A percentile compares a stretch with the other conserved stretches of the same genome.
Evolutionary conservation across 306 rosid species (phyloP).

Genomic region (Vicia sativa): DNA sequence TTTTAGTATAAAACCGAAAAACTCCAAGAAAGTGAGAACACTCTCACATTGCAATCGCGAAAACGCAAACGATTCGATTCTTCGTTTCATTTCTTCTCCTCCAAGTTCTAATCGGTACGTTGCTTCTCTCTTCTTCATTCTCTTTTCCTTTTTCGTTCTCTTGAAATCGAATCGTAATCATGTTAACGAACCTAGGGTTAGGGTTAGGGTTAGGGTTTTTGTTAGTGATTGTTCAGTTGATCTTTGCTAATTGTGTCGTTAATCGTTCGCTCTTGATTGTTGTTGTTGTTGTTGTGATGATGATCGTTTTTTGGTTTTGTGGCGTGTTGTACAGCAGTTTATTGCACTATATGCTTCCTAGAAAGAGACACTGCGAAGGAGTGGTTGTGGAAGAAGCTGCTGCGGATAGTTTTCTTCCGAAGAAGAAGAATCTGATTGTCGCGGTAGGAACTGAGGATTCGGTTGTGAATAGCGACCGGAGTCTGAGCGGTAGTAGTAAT

Average conservation of each 20-base stretch:
- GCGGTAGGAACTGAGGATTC: conserved; percentile 46
- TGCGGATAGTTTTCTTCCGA: conserved; percentile 4
- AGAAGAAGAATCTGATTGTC: conserved; percentile 68
- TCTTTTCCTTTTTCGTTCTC: not conserved
- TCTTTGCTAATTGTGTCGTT: conserved; percentile 34
- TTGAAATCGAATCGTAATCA: conserved; percentile 10
- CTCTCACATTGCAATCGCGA: not conserved
- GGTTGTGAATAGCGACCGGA: conserved; percentile 47
- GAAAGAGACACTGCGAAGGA: conserved; percentile 85
- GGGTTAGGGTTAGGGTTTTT: conserved; percentile 68
- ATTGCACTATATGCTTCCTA: conserved; percentile 96
- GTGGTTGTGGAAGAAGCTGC: conserved; percentile 56
- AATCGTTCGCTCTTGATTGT: conserved; percentile 29
- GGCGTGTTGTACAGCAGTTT: conserved; percentile 63
- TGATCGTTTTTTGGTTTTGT: conserved; percentile 49
- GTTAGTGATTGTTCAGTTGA: conserved; percentile 20
- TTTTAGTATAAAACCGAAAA: conserved; percentile 14
- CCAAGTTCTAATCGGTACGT: conserved; percentile 57
- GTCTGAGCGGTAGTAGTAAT: conserved; percentile 27
- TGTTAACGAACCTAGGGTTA: conserved; percentile 46
- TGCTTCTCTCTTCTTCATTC: conserved; percentile 19
- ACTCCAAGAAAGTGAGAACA: conserved; percentile 32
- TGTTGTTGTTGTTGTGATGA: conserved; percentile 40
- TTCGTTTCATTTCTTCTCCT: conserved; percentile 10
- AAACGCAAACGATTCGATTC: not conserved